A percentile compares a stretch with the other conserved stretches of the same genome.
These are phyloP conservation scores for Rhizopogon sp. DNA, from an alignment of 768 basidiomycete genomes.

Conservation along the genomic window DNA sequence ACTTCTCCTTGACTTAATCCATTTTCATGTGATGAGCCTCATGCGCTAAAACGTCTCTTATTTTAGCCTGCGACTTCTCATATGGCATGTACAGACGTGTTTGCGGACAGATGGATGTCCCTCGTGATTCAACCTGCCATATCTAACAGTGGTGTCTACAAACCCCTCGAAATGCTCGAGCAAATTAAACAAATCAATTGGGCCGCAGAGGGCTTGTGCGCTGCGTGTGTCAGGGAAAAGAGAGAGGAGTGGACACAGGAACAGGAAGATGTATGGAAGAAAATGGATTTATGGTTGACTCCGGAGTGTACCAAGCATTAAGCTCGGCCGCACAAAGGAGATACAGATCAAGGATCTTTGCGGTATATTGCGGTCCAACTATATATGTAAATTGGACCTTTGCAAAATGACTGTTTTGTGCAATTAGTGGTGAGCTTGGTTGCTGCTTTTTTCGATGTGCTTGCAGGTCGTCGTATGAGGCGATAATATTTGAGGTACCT, in stretches of 20 bases:
- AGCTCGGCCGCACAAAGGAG: background rate
- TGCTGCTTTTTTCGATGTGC: slow-evolving; percentile 4
- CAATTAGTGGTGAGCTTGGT: background rate
- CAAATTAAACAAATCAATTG: slow-evolving; percentile 55
- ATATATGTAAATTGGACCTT: background rate
- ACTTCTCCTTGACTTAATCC: background rate
- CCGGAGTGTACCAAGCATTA: slow-evolving; percentile 8
- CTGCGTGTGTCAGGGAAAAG: slow-evolving; percentile 53
- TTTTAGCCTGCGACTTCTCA: slow-evolving; percentile 50
- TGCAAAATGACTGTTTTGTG: background rate
- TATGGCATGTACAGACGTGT: slow-evolving; percentile 68
- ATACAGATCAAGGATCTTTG: background rate
- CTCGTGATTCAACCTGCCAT: slow-evolving; percentile 67
- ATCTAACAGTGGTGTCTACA: slow-evolving; percentile 55
- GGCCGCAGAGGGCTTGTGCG: slow-evolving; percentile 53
- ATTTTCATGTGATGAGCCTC: background rate
- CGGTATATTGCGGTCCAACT: background rate
- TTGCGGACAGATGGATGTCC: slow-evolving; percentile 70
- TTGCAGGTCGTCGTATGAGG: background rate
- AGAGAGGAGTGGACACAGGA: slow-evolving; percentile 61
- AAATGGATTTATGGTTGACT: slow-evolving; percentile 55
- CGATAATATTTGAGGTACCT: background rate
- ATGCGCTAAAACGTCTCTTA: background rate
- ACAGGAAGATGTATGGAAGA: slow-evolving; percentile 53
- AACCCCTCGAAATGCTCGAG: slow-evolving; percentile 68